Percentiles rank a stretch among this genome's conserved stretches.
phyloP scores from a whole-genome alignment of 2,329 filamentous ascomycete genomes.

The Aphanocladium album region DNA sequence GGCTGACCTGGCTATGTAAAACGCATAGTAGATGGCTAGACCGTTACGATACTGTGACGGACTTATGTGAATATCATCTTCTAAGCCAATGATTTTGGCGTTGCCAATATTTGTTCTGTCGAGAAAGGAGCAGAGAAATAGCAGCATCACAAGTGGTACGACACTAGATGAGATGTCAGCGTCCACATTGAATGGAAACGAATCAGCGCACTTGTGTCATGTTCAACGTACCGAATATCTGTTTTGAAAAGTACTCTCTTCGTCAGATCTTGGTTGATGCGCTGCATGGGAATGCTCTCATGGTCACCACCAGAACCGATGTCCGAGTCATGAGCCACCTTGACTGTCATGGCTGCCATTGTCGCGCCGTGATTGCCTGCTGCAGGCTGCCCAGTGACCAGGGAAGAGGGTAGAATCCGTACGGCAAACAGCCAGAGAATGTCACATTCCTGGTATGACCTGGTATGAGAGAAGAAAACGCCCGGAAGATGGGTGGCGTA shows the following conservation, averaged over 20 bases:
- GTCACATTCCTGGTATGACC: no score
- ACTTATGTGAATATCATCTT: constrained; percentile 51
- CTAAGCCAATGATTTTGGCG: constrained; percentile 59
- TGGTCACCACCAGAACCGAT: constrained; percentile 13
- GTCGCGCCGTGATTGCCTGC: not conserved
- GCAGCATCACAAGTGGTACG: constrained; percentile 55
- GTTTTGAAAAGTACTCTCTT: constrained; percentile 24
- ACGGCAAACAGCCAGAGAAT: no score
- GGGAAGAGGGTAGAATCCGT: no score
- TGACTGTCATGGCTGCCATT: constrained; percentile 14
- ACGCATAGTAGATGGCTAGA: constrained; percentile 60
- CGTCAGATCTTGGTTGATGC: constrained; percentile 18
- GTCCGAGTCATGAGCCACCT: constrained; percentile 19
- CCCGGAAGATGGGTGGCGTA: not conserved
- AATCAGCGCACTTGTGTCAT: not conserved
- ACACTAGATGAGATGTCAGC: constrained; percentile 39
- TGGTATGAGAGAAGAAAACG: not conserved
- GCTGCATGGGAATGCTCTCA: not conserved
- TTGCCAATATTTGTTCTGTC: constrained; percentile 72
- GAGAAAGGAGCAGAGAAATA: constrained; percentile 60
- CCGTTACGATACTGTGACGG: constrained; percentile 61
- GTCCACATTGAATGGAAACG: not conserved
- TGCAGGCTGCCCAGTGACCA: not conserved
- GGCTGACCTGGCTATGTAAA: constrained; percentile 51
- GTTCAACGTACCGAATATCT: constrained; percentile 20